A percentile compares a stretch with the other conserved stretches of the same genome.
phyloP scores from a whole-genome alignment of 202 grass and related monocot genomes.

The Panicum virgatum region DNA sequence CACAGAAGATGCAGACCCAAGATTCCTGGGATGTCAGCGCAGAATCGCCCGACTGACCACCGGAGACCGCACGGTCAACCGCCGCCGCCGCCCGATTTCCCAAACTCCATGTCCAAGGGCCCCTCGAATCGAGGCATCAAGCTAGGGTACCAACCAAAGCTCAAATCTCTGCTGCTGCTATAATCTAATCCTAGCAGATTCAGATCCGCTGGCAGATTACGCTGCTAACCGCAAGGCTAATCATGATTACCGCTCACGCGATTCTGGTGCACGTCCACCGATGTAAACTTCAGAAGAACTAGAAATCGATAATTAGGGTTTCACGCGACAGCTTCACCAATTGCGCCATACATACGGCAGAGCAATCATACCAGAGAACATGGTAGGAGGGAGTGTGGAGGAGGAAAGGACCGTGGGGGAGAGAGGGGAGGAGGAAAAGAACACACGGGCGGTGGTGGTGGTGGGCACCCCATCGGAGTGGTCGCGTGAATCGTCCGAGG shows the following conservation, averaged over 20 bases:
- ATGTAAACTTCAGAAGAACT: neutral
- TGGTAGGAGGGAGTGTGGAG: neutral
- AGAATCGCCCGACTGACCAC: neutral
- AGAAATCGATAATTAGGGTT: neutral
- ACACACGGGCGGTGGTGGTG: conserved; percentile 35
- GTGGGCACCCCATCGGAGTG: conserved; percentile 3
- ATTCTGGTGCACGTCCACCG: neutral
- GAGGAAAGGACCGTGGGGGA: neutral
- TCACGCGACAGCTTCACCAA: neutral
- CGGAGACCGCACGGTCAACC: neutral
- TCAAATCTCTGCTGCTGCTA: neutral
- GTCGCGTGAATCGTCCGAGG: neutral
- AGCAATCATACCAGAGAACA: neutral
- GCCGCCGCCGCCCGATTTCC: neutral
- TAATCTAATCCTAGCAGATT: neutral
- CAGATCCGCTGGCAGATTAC: neutral
- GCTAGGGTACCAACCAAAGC: neutral
- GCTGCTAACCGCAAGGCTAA: neutral
- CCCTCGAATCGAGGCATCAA: neutral
- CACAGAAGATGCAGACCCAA: no score
- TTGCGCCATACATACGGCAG: neutral
- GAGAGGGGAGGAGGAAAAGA: neutral
- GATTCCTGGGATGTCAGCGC: conserved; percentile 15
- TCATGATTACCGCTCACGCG: neutral
- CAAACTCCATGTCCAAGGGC: neutral